Percentiles rank a stretch among this genome's conserved stretches.
phyloP scores from a whole-genome alignment of 2,329 filamentous ascomycete species.

The Pestalotiopsis fici region DNA sequence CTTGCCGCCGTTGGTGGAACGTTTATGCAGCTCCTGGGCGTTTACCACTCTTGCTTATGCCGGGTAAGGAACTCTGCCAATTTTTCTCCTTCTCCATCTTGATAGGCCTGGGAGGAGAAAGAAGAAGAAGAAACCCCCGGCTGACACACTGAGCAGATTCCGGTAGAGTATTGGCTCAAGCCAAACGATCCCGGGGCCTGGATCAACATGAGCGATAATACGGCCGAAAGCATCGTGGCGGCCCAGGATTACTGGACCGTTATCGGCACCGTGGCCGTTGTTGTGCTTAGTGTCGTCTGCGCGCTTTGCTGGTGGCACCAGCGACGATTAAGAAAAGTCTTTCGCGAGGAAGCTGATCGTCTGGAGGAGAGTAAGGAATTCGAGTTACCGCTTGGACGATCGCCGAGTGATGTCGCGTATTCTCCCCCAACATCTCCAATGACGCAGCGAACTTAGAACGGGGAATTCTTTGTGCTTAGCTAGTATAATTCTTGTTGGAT shows the following conservation, averaged over 20 bases:
- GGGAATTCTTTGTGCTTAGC: not conserved
- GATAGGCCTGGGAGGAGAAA: not conserved
- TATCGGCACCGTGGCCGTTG: slow-evolving; percentile 23
- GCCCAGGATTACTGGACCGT: slow-evolving; percentile 27
- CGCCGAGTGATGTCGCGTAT: not conserved
- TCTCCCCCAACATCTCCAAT: not conserved
- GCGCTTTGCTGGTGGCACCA: slow-evolving; percentile 34
- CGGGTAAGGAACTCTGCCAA: slow-evolving; percentile 16
- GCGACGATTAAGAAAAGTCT: slow-evolving; percentile 27
- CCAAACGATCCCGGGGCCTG: slow-evolving; percentile 18
- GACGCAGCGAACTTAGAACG: not conserved
- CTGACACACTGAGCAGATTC: slow-evolving; percentile 10
- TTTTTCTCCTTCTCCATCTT: not conserved
- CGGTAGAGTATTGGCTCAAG: slow-evolving; percentile 12
- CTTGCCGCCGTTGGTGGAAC: slow-evolving; percentile 29
- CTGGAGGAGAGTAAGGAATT: slow-evolving; percentile 13
- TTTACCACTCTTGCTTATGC: slow-evolving; percentile 28
- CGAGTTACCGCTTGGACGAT: not conserved
- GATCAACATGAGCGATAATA: slow-evolving; percentile 27
- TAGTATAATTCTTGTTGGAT: too few relatives aligned
- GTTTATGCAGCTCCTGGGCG: slow-evolving; percentile 26
- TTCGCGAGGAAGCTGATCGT: slow-evolving; percentile 28
- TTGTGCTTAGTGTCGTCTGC: slow-evolving; percentile 24
- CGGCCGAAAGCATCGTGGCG: slow-evolving; percentile 22
- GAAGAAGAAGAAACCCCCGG: not conserved